Evolutionary conservation across 1,284 basidiomycete species (phyloP), one percentile per base, ranked within the genome.

Genomic region (Stygiomarasmius scandens): DNA sequence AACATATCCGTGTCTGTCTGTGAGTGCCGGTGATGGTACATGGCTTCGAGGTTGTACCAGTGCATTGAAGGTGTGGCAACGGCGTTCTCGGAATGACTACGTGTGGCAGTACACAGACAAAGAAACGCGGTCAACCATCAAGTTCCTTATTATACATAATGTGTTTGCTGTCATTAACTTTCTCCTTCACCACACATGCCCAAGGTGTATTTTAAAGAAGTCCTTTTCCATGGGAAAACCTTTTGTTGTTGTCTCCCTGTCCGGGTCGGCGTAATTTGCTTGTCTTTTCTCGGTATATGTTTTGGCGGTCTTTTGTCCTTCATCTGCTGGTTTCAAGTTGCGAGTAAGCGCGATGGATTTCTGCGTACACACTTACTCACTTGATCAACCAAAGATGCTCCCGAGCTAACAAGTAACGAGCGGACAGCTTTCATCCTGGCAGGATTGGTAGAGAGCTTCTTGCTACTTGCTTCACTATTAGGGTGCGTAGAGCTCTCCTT

Each of bases 161-260:
- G 14, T 41, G 8, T n/a, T 41, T 16, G n/a, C 32, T 34, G 32
- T 14, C 8, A 41, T 5, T 16, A 16, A 9, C 11, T 44, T 47
- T 54, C 52, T 44, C 16, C 44, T 24, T 36, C 19, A 41, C 52
- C 22, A n/a, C 29, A 1, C 20, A 60, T 60, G 58, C 50, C 54
- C 32, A 56, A 77, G 68, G 77, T 74, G 58, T 76, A 75, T 63
- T 63, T 58, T 3, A 67, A 71, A 56, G 74, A 77, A 25, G 66
- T 77, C 36, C 70, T 81, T 55, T 76, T 77, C 52, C 75, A 77
- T 16, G 72, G 76, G 19, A 73, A 64, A 51, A 79, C 72, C 2
- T 87, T 82, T 66, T 89, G 86, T 65, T 86, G 76, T 63, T 89
- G 87, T 65, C 67, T 89, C 61, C 82, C 85, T 45, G 81, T 86